Conservation (phyloP, 805 yeast genomes). For the Saccharomycopsis javanensis region DNA sequence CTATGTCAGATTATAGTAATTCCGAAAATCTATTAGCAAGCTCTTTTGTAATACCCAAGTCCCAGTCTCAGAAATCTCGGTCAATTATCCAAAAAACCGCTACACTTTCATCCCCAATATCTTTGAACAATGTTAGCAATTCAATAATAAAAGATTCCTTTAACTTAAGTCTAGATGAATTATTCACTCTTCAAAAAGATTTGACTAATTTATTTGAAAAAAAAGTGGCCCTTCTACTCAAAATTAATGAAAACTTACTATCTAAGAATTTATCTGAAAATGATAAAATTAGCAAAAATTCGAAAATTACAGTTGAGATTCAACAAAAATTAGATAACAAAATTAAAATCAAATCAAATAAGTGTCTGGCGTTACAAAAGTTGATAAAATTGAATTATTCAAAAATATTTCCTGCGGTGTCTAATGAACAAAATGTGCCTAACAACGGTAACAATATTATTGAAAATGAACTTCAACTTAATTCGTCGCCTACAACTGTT, state of each 20-base stretch:
- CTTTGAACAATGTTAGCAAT: not conserved
- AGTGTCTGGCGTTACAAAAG: not conserved
- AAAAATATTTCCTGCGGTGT: not conserved
- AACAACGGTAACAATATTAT: not conserved
- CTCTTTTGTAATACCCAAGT: slow-evolving; percentile 3
- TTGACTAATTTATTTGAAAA: slow-evolving; percentile 8
- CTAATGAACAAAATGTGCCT: not conserved
- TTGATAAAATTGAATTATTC: not conserved
- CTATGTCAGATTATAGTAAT: not conserved
- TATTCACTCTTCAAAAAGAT: not conserved
- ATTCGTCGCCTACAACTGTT: not conserved
- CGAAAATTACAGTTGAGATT: slow-evolving; percentile 1
- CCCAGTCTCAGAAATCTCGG: not conserved
- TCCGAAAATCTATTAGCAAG: not conserved
- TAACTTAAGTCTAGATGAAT: not conserved
- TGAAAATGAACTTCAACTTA: not conserved
- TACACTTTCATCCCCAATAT: not conserved
- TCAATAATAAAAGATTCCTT: not conserved
- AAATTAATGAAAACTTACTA: slow-evolving; percentile 9
- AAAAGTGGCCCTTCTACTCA: slow-evolving; percentile 8
- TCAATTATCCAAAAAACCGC: not conserved
- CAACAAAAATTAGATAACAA: not conserved
- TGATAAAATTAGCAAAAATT: slow-evolving; percentile 10
- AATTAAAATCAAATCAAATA: not conserved
- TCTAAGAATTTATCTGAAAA: slow-evolving; percentile 17